Percentiles rank a stretch among this genome's conserved stretches.
Evolutionary conservation across 2,329 filamentous ascomycete genomes (phyloP).

Genomic region (Beauveria bassiana): DNA sequence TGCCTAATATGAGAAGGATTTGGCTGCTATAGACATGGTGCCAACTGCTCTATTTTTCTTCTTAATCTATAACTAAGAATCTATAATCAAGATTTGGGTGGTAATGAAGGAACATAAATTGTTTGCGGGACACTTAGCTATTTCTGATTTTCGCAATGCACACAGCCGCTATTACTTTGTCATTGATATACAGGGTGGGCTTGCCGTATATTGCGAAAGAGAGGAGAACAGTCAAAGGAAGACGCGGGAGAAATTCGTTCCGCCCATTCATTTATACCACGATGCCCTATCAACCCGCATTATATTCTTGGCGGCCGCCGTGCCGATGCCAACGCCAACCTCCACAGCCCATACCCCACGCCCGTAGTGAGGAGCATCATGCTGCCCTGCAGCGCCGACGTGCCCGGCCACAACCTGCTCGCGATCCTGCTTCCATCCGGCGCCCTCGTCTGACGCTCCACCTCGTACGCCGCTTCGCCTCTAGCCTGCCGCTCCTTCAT

Average conservation of each 20-base stretch:
- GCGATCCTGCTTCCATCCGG: neutral
- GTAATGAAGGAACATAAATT: too few species aligned
- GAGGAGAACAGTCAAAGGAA: too few species aligned
- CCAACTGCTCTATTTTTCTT: neutral
- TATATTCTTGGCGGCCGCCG: constrained; percentile 4
- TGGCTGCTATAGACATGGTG: neutral
- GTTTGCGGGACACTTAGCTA: neutral
- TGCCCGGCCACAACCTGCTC: neutral
- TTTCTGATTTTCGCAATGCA: neutral
- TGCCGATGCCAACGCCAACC: constrained; percentile 3
- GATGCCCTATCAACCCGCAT: too few species aligned
- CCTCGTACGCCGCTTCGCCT: neutral
- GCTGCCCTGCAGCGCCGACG: constrained; percentile 1
- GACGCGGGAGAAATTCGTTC: too few species aligned
- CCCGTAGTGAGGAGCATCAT: constrained; percentile 5
- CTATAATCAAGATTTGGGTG: neutral
- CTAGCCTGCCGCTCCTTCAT: constrained; percentile 4
- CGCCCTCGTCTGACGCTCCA: neutral
- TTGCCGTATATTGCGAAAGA: too few species aligned
- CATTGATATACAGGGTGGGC: constrained; percentile 1
- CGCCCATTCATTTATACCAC: neutral
- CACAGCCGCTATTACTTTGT: neutral
- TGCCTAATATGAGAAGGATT: neutral
- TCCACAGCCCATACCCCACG: constrained; percentile 5
- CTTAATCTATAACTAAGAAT: neutral